A percentile compares a stretch with the other conserved stretches of the same genome.
Conservation (phyloP, 164 flowering plant species). For the Cinnamomum chago region DNA sequence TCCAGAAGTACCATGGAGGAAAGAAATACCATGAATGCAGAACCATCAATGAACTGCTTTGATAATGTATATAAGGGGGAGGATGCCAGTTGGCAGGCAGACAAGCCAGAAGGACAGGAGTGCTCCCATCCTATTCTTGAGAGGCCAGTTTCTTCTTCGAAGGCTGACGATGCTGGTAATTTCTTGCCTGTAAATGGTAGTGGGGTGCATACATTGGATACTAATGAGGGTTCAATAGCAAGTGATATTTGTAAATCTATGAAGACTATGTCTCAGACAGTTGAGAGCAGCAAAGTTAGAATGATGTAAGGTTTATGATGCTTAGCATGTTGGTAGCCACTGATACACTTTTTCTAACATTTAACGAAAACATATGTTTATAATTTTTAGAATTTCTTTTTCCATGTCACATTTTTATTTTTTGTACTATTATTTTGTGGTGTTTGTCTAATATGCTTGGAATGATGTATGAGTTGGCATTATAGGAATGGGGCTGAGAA, state of each 20-base stretch:
- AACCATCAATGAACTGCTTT: conserved; percentile 10
- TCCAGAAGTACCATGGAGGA: conserved; percentile 14
- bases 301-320: conserved; percentile 39
- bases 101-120: conserved; percentile 17
- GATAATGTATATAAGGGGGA: conserved; percentile 2
- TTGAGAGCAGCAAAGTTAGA: conserved; percentile 22
- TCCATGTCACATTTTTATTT: not conserved
- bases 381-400: no score
- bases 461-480: not conserved
- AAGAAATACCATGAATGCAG: conserved; percentile 15
- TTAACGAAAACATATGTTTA: no score
- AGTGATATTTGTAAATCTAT: conserved; percentile 11
- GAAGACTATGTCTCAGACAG: conserved; percentile 19
- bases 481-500: conserved; percentile 36
- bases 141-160: conserved; percentile 19
- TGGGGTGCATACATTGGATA: not conserved
- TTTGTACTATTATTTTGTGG: not conserved
- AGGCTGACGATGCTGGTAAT: conserved; percentile 11
- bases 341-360: no score
- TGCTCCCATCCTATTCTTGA: conserved; percentile 4
- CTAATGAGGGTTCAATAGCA: conserved; percentile 15
- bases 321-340: not conserved
- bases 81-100: conserved; percentile 10
- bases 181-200: conserved; percentile 15
- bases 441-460: not conserved